Evolutionary conservation across 495 filamentous ascomycete genomes (phyloP).

Genomic region (Lasiosphaeria miniovina): DNA sequence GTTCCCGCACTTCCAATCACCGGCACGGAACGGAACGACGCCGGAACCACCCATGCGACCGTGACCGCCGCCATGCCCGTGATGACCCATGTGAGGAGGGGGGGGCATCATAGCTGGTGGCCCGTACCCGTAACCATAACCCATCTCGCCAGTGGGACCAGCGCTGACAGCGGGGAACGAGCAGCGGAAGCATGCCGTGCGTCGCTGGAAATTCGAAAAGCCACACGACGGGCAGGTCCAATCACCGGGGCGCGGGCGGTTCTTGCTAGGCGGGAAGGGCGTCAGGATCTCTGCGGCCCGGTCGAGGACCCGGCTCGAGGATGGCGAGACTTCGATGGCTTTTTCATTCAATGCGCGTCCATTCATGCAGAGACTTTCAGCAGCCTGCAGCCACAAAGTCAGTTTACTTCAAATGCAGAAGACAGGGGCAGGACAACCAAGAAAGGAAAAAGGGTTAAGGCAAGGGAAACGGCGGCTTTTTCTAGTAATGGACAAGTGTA

Average conservation of each 20-base stretch:
- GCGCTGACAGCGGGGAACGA: constrained; percentile 89
- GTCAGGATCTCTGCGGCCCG: constrained; percentile 92
- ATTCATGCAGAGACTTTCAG: constrained; percentile 98
- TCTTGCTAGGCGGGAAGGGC: constrained; percentile 97
- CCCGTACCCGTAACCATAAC: constrained; percentile 69
- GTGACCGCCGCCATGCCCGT: constrained; percentile 70
- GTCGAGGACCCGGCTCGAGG: constrained; percentile 91
- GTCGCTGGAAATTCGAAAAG: constrained; percentile 93
- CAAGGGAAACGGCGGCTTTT: not conserved
- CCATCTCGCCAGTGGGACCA: constrained; percentile 68
- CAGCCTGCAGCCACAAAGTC: constrained; percentile 55
- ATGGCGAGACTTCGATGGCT: constrained; percentile 96
- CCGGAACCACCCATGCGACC: constrained; percentile 73
- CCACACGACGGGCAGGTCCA: constrained; percentile 97
- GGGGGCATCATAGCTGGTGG: constrained; percentile 76
- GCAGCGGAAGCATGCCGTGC: constrained; percentile 97
- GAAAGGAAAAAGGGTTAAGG: not conserved
- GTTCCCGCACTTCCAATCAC: constrained; percentile 98
- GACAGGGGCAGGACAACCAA: too few species aligned
- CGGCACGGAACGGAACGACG: constrained; percentile 93
- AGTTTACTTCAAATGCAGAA: not conserved
- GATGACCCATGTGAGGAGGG: constrained; percentile 75
- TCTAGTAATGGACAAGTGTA: constrained; percentile 45
- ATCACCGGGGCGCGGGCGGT: constrained; percentile 92
- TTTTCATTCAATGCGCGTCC: constrained; percentile 96